phyloP scores from a whole-genome alignment of 2,329 filamentous ascomycete genomes.

The Alternaria gansuensis region DNA sequence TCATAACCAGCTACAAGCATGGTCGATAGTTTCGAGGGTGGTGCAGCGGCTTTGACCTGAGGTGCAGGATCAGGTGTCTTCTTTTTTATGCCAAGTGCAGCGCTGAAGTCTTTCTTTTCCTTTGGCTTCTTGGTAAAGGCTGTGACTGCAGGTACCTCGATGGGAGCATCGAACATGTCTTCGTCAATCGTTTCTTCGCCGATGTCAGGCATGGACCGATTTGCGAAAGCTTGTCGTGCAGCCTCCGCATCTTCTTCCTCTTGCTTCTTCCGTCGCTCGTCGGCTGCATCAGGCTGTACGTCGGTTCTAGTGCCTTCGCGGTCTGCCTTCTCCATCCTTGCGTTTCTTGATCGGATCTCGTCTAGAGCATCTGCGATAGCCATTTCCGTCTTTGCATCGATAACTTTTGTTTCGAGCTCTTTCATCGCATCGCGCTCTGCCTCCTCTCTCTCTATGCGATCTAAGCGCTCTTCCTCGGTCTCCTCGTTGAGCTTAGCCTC shows the following conservation, averaged over 20 bases:
- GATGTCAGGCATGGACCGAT: conserved; percentile 51
- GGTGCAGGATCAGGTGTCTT: conserved; percentile 30
- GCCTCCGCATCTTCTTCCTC: conserved; percentile 86
- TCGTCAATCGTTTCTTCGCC: conserved; percentile 63
- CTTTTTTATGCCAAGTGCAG: conserved; percentile 80
- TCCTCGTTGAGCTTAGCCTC: conserved; percentile 73
- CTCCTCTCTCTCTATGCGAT: conserved; percentile 81
- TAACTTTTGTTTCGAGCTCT: conserved; percentile 90
- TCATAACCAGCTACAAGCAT: conserved; percentile 45
- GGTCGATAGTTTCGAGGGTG: conserved; percentile 34
- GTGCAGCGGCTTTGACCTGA: conserved; percentile 21
- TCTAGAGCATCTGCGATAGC: conserved; percentile 94
- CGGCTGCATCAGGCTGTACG: conserved; percentile 62
- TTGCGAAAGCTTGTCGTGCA: conserved; percentile 78
- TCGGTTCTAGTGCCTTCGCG: conserved; percentile 67
- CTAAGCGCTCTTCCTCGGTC: conserved; percentile 85
- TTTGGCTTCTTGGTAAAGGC: conserved; percentile 80
- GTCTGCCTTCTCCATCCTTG: conserved; percentile 79
- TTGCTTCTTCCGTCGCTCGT: conserved; percentile 68
- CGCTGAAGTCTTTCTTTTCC: conserved; percentile 83
- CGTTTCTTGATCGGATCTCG: conserved; percentile 92
- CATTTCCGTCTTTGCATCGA: conserved; percentile 95
- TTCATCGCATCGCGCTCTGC: conserved; percentile 92
- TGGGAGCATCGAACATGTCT: conserved; percentile 51
- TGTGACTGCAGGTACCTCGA: conserved; percentile 54